Base-by-base conservation (phyloP, 208 protist species). In the Wallacemonas sp. region DNA sequence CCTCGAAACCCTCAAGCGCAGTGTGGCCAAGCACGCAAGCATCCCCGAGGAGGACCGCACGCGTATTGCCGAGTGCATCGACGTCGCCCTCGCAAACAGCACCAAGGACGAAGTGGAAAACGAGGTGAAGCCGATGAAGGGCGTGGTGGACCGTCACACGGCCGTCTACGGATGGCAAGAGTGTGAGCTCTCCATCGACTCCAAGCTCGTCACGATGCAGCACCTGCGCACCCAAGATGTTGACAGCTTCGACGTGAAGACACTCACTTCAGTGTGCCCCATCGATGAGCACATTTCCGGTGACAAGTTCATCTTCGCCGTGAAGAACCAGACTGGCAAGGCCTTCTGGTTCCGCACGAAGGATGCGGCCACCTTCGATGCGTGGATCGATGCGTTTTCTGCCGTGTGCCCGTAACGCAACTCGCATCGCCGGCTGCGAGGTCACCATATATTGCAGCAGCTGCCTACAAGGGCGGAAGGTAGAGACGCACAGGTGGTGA, bases 301-400 rank as follows among this genome's bases (percentile, higher is more conserved):
- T 26, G 84, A 94, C 55, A 66, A 81, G 55, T 94, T 81, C 34
- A 85, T 94, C 34, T 91, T 94, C 53, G 87, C 87, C 17, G 81
- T 94, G 71, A 91, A 91, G 77, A 91, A 91, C 48, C 81, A 91
- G 46, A 86, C 79, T 0, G 85, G 85, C 2, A 91, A 89, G 67
- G 87, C 79, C 0, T 94, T 86, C 52, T 94, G 87, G 87, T 91
- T 94, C 55, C 87, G 79, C 62, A 85, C 76, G 15, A 29, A 61
- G 2, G 69, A 65, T 46, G 71, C 76, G 55, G 45, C 45, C 22
- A 66, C 77, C 3, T 89, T 80, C 52, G 70, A 88, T 26, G 48
- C 82, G 63, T 94, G 87, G 87, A 63, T 91, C 17, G 68, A 45
- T 15, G 79, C 78, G 15, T 66, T 94, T 21, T 79, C 91, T 68